Base-by-base conservation (phyloP, 2,329 filamentous ascomycete species). In the Aspergillus chevalieri region DNA sequence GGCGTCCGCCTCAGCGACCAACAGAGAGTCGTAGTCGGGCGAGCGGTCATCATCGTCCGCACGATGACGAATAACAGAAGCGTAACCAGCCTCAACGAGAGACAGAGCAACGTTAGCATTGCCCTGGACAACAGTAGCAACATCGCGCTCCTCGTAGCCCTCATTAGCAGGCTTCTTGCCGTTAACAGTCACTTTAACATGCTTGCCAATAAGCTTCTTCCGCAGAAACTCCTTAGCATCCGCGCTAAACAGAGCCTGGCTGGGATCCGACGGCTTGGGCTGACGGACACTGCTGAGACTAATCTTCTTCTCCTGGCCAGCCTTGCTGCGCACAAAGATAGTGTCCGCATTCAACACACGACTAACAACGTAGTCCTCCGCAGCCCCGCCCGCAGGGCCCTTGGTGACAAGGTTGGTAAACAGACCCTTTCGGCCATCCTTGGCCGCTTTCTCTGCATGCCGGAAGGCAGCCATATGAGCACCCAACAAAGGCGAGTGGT, bases 171-270 rank as follows among this genome's bases (percentile, higher is more conserved):
- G 86, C 72, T 93, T 91, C 68, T 89, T 89, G 50, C 93, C 93
- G 66, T 98, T 91, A 52, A 95, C 83, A 47, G 81, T 86, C 49
- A 96, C 83, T 68, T 86, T 88, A 57, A 97, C 89, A 58, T 95
- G 89, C 77, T 98, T 98, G 53, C 91, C 93, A 63, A 98, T 98
- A 28, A 96, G 71, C 69, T 85, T 89, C 78, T 95, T 95, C 48
- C 93, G 85, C 56, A 97, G 70, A 66, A 92, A 97, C 67, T 98
- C 93, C 76, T 98, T 98, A 28, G 93, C 92, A 65, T 96, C 92
- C 10, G 93, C 87, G 58, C 84, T 81, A 76, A 92, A 98, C 0
- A 90, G 89, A 38, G 88, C 81, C 70, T 97, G 92, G 50, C 89
- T 86, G 17, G 88, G 81, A 67, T 97, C 92, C 44, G 84, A 86